These are phyloP conservation scores for Penicillium paxilli DNA, from an alignment of 495 filamentous ascomycete species.

Conservation along the genomic window DNA sequence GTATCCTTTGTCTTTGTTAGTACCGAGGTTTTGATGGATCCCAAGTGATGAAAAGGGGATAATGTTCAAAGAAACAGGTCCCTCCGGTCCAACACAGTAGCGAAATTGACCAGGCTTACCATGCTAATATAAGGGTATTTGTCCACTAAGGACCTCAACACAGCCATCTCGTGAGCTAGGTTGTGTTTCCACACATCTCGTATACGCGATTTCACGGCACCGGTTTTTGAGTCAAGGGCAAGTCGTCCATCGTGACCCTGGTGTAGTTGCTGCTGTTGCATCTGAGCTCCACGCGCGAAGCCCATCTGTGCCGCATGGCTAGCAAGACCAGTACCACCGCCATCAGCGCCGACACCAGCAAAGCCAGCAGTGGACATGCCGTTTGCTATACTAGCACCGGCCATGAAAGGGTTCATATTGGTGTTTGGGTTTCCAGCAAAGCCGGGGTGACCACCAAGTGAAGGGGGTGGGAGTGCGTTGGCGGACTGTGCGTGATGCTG, in stretches of 20 bases:
- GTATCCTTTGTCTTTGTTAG: slow-evolving; percentile 67
- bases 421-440: slow-evolving; percentile 64
- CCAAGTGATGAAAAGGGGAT: not conserved
- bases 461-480: slow-evolving; percentile 60
- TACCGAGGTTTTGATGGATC: not conserved
- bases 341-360: slow-evolving; percentile 55
- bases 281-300: slow-evolving; percentile 73
- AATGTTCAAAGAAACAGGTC: not conserved
- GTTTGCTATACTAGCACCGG: slow-evolving; percentile 52
- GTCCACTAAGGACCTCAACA: slow-evolving; percentile 76
- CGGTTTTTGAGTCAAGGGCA: slow-evolving; percentile 42
- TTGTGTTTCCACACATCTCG: slow-evolving; percentile 94
- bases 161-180: slow-evolving; percentile 82
- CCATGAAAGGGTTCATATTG: slow-evolving; percentile 68
- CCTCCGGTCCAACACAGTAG: not conserved
- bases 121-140: slow-evolving; percentile 94
- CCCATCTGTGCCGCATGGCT: slow-evolving; percentile 87
- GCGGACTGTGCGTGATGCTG: slow-evolving; percentile 57
- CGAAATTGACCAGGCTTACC: slow-evolving; percentile 54
- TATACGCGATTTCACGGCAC: slow-evolving; percentile 69
- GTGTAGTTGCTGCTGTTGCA: slow-evolving; percentile 64
- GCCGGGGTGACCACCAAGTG: slow-evolving; percentile 56
- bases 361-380: slow-evolving; percentile 58
- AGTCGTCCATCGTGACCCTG: slow-evolving; percentile 52
- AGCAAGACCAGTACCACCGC: slow-evolving; percentile 78